Evolutionary conservation across 208 protist genomes (phyloP), one percentile per base, ranked within the genome.

Genomic region (Crithidia mellificae): DNA sequence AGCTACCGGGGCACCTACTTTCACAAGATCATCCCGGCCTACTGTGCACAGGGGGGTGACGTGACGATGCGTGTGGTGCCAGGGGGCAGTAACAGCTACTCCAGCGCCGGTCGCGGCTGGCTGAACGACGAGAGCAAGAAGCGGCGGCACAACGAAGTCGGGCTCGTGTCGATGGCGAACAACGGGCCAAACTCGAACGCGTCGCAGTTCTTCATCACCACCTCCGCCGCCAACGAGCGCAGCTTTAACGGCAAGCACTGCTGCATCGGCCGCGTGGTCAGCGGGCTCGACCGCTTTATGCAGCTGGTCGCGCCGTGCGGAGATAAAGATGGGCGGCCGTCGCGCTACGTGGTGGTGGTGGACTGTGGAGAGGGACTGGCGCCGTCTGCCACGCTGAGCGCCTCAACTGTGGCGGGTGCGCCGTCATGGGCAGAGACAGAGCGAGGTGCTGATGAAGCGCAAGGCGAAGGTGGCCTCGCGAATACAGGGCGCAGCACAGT

Each of bases 21-120:
- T 78, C 94, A 98, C 76, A 93, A 95, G 62, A 96, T 98, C 54
- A 92, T 97, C 32, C 89, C 88, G 6, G 36, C 77, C 20, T 92
- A 96, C 55, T 91, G 87, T 44, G 57, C 84, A 14, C 97, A 99
- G 77, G 98, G 96, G 50, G 98, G 98, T 44, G 98, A 99, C 85
- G 91, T 99, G 74, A 98, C 94, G 19, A 91, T 90, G 81, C 89
- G 85, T n/a, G 89, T 98, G 57, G 93, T 47, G 52, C 65, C 56
- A 0, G 58, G 85, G 30, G 97, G 97, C 80, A 83, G 76, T 17
- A 91, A 93, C 81, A 77, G 84, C 66, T 80, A 88, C 61, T 92
- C 79, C 72, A 97, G 95, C 66, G 94, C 90, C 68, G 94, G 93
- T 9, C 74, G 80, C 24, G 64, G 72, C 20, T 85, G 80, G 70